Base-by-base conservation (phyloP, 805 yeast species). In the Kazachstania psychrophila region DNA sequence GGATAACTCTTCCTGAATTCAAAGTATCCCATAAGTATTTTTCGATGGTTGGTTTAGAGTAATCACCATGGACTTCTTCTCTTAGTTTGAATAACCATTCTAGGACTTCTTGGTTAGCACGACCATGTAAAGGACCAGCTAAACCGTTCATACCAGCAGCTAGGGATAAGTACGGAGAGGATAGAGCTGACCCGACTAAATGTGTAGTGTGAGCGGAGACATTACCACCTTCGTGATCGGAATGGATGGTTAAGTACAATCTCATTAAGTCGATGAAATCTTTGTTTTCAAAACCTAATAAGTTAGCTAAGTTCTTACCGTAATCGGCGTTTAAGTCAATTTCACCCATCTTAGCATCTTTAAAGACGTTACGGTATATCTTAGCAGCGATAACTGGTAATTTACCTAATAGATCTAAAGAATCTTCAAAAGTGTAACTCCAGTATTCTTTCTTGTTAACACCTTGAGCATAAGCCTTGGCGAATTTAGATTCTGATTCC, bases 191-290 rank as follows among this genome's bases (percentile, higher is more conserved):
- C 51, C 92, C 92, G 44, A 81, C 92, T 58, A 81, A 66, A 64
- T 82, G 89, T 41, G 92, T 81, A 47, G 92, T 77, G 67, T 81
- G 92, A 33, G 92, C 92, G 44, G 86, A 77, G 43, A 81, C 92
- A 58, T 81, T 81, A 63, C 92, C 92, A 66, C 92, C 94, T 69
- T 82, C 94, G 68, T 82, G 94, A 61, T 82, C 94, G 38, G 86
- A 74, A 69, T 82, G 94, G 58, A 82, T 77, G 43, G 89, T 76
- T 56, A 81, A 63, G 71, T 82, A 82, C 49, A 83, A 68, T 67
- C 94, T 77, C 77, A 82, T 75, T 52, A 83, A 71, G 61, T 82
- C 88, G 41, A 76, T 72, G 58, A 82, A 82, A 58, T 79, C 86
- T 48, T 69, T 68, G 65, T 77, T 74, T 41, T 79, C 44, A 67